Base-by-base conservation (phyloP, 106 monocot genomes). In the Chionographis japonica region DNA sequence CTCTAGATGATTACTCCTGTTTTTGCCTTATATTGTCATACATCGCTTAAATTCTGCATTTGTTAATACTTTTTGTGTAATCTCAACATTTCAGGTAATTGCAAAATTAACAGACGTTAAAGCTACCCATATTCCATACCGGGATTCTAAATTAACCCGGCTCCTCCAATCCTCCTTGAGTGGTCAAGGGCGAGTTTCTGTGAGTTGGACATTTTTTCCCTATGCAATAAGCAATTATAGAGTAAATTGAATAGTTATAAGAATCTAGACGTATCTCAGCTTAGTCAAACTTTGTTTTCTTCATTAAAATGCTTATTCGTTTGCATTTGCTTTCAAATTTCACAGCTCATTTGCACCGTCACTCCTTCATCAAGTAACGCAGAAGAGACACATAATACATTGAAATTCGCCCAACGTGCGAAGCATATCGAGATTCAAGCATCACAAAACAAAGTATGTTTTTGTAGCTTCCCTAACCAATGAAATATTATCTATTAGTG, bases 351-450 rank as follows among this genome's bases (percentile, higher is more conserved):
- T 50, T 90, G 94, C 52, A 94, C 94, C 27, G 80, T 94, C 49
- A 94, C 94, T 49, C 94, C 94, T 71, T 85, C 94, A 58, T 90
- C 94, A 56, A 94, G 94, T 73, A 94, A 90, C 69, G 67, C 82
- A 13, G 94, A 94, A 77, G 94, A 94, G 80, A 94, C 94, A 52
- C 94, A 90, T 66, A 94, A 94, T 51, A 94, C 94, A 62, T 72
- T 94, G 51, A 94, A 94, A 72, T 94, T 94, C 77, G 94, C 94
- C 5, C 90, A 94, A 56, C 94, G 90, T 66, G 90, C 94, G 60
- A 94, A 94, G 74, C 46, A 53, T 39, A 88, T 94, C 40, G 94
- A 94, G 68, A 88, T 94, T 49, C 90, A 85, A 83, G 94, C 94
- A 75, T 90, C 83, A 68, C 94, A 94, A 82, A 94, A 94, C 61